phyloP scores from a whole-genome alignment of 75 land plant genomes.

The Ceratopteris richardii region DNA sequence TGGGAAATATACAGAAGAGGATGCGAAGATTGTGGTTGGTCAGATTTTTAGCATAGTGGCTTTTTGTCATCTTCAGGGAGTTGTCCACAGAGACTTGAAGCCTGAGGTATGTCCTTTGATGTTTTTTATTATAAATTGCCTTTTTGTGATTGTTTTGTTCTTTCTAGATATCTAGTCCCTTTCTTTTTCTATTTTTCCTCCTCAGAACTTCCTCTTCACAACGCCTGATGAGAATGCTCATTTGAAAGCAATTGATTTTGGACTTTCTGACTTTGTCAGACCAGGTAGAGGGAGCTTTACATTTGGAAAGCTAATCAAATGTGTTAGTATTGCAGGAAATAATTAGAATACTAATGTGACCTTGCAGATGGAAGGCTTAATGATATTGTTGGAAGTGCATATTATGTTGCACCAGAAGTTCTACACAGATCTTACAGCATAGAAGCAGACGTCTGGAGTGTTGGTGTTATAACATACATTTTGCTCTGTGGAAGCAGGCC shows the following conservation, averaged over 20 bases:
- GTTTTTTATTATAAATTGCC: background rate
- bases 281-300: conserved; percentile 47
- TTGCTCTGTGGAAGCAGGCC: conserved; percentile 89
- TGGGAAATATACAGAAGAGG: conserved; percentile 87
- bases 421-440: conserved; percentile 78
- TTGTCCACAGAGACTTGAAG: conserved; percentile 88
- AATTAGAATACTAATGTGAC: background rate
- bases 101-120: conserved; percentile 52
- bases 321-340: too few species aligned
- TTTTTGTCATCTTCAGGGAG: conserved; percentile 93
- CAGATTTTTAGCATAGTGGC: conserved; percentile 82
- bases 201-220: conserved; percentile 63
- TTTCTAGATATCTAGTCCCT: background rate
- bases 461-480: conserved; percentile 89
- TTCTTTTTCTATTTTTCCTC: too few species aligned
- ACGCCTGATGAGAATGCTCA: conserved; percentile 60
- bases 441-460: conserved; percentile 93
- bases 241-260: conserved; percentile 85
- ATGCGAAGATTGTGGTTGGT: conserved; percentile 70
- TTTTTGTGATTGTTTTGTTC: background rate
- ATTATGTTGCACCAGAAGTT: conserved; percentile 93
- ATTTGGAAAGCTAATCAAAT: too few species aligned
- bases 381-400: conserved; percentile 94
- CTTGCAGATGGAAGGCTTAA: conserved; percentile 81
- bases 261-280: conserved; percentile 85